Base-by-base conservation (phyloP, 2,329 filamentous ascomycete genomes). In the Coniochaeta ligniaria region DNA sequence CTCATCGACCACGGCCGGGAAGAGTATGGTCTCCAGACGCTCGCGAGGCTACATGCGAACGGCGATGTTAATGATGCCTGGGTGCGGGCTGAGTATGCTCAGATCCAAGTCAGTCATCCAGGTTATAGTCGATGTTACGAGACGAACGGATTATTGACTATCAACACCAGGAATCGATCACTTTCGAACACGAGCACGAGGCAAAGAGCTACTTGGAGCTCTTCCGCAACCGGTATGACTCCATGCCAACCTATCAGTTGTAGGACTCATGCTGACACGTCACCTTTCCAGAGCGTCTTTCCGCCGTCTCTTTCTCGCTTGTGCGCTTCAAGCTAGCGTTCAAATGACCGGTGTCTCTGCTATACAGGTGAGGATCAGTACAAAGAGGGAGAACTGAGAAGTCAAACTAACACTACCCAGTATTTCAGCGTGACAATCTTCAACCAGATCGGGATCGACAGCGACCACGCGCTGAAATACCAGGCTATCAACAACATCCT, bases 281-380 rank as follows among this genome's bases (percentile, higher is more conserved):
- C 14, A 55, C 12, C 54, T 24, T 35, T 24, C 16, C 66, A 73
- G 69, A 36, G 85, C 87, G 1, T 86, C 82, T 38, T 90, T 92
- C 78, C 86, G 89, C 33, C 83, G 90, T 17, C 78, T 92, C 6
- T 86, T 92, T 70, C 78, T 92, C 11, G 87, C 86, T 36, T 84
- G 82, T 66, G 80, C 88, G 1, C 75, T 92, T 1, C 90, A 92
- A 70, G 89, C 86, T 0, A 85, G 83, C 0, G 79, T 87, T 2
- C 90, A 92, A 71, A 91, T 93, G 87, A 92, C 89, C 0, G 90
- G 89, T 64, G 87, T 89, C 0, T 84, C 80, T 1, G 86, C 87
- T 1, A 91, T 92, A 64, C 89, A n/a, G n/a, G n/a, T n/a, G n/a
- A n/a, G n/a, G n/a, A n/a, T n/a, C n/a, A n/a, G n/a, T n/a, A n/a